Evolutionary conservation across 1,139 yeast species (phyloP), one percentile per base, ranked within the genome.

Genomic region (Hansenula lynferdii): DNA sequence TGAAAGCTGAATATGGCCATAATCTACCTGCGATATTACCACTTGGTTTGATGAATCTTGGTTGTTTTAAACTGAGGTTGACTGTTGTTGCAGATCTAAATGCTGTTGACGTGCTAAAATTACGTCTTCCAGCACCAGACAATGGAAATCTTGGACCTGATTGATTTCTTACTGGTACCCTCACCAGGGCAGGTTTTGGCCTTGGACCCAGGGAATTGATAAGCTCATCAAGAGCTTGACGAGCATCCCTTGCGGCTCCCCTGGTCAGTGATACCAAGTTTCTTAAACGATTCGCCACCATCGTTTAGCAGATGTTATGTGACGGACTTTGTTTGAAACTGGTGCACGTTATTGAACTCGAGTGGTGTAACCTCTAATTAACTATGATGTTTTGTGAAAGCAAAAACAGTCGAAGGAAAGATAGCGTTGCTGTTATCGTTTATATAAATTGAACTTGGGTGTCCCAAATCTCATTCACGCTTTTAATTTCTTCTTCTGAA

Each of bases 191-290:
- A 3, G 60, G 59, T 28, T 49, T 49, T 5, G 56, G 53, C 29
- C 53, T 33, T n/a, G 30, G 40, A 16, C 37, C 40, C n/a, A 50
- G 38, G 47, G 39, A 50, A 36, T 36, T 55, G 43, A 61, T 56
- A 15, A 65, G 47, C 42, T 65, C 70, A 37, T 64, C 67, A 16
- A 65, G 50, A 11, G 58, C 54, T 43, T 59, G 61, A 36, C 61
- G 60, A 38, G 60, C 54, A 42, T 61, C 65, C 37, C 61, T 54
- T 18, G 61, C 67, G 8, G 68, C 60, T 44, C 55, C 58, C 35
- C 64, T 55, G 10, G 69, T 57, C 34, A 56, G 54, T 37, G 62
- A 55, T 22, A 65, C 52, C 34, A 54, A 48, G 36, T 53, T 46
- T 47, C 47, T 53, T 32, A 53, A 36, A 35, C 47, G 38, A 33